Evolutionary conservation across 2,329 filamentous ascomycete species (phyloP), one percentile per base, ranked within the genome.

Genomic region (Ustulina deusta): DNA sequence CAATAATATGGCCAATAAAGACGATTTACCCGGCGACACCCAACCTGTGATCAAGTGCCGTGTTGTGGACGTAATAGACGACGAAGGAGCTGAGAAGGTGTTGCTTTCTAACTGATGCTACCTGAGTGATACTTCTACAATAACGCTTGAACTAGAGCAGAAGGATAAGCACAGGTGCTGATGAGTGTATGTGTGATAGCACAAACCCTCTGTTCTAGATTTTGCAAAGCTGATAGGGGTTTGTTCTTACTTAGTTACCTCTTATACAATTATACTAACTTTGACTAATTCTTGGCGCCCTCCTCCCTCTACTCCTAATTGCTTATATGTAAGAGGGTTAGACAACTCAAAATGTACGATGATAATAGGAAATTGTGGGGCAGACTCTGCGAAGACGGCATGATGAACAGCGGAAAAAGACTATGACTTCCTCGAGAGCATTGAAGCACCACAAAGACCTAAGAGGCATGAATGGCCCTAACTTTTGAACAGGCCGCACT

Each of bases 51-150:
- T 44, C 17, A 44, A 6, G 22, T 57, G 38, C 55, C 11, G 46
- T 44, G 55, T 46, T 29, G 46, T 57, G 55, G 55, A 57, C 25
- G 40, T 46, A 2, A 6, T 32, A 15, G 22, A 57, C 7, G 38
- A 46, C 17, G 55, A 44, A 17, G 17, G 20, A 25, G 38, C 38
- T 17, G 25, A 22, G 25, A 20, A 3, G 1, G 20, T 57, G n/a
- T 38, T 38, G 1, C 55, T 57, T 46, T 57, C 55, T 44, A 57
- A 55, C 29, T 11, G 22, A 22, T 55, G 51, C 34, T 55, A 55
- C 32, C 51, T 15, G 10, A 55, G 29, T 10, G 25, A 44, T 6
- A 57, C 20, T 15, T 29, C 22, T 25, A 32, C 7, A 5, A 13
- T 57, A 44, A 10, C 38, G 6, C 55, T 57, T 29, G 55, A 57